Percentiles rank a stretch among this genome's conserved stretches.
Conservation (phyloP, 257 asterid species). For the Anisodus acutangulus region DNA sequence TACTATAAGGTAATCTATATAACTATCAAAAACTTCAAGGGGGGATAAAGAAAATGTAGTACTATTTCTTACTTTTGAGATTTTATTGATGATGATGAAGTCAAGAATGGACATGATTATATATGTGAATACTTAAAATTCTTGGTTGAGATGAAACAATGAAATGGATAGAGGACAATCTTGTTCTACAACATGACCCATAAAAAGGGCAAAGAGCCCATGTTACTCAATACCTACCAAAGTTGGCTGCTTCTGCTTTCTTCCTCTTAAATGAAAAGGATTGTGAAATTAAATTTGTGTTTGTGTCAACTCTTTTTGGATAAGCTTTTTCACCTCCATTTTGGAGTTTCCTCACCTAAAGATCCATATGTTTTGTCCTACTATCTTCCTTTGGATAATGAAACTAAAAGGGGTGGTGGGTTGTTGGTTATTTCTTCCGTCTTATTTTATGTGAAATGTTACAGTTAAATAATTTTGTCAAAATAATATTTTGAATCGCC, state of each 20-base stretch:
- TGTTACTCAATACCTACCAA: slow-evolving; percentile 22
- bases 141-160: neutral
- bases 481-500: neutral
- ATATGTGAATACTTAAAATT: neutral
- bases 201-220: slow-evolving; percentile 18
- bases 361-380: slow-evolving; percentile 14
- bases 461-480: too few relatives aligned
- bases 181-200: slow-evolving; percentile 4
- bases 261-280: slow-evolving; percentile 10
- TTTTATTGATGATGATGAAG: neutral
- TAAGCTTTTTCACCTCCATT: slow-evolving; percentile 10
- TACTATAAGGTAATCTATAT: neutral
- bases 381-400: neutral
- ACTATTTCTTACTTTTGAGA: neutral
- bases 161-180: neutral
- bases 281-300: neutral
- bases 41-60: neutral
- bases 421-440: neutral
- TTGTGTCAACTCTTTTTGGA: slow-evolving; percentile 3
- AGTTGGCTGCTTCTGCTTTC: slow-evolving; percentile 18
- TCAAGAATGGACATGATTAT: neutral
- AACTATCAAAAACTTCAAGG: neutral
- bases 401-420: neutral
- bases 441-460: too few relatives aligned
- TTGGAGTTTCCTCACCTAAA: neutral